Evolutionary conservation across 1,284 basidiomycete species (phyloP), one percentile per base, ranked within the genome.

Genomic region (Ceratobasidium sp.): DNA sequence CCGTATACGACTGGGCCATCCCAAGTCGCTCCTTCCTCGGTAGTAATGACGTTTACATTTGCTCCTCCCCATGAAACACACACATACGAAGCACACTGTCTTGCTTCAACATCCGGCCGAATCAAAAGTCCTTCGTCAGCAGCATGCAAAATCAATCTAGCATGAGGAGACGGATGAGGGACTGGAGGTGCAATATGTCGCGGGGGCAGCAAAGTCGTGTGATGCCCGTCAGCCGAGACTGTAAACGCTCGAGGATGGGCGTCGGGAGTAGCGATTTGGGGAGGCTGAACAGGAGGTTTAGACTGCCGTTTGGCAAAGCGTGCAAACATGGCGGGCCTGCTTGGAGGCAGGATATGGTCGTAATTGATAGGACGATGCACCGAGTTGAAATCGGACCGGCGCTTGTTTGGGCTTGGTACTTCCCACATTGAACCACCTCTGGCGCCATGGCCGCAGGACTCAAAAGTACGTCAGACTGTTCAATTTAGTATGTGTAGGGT

Each of bases 121-220:
- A 93, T 81, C 46, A 91, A 76, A 16, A 93, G 82, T 12, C 89
- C 91, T n/a, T 86, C 82, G 16, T 82, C 78, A 0, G 88, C 85
- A 2, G 84, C 84, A 52, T 88, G 78, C 34, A 93, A 74, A 8
- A 85, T 84, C 43, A 93, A 85, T 74, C 88, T 83, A 65, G 89
- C 87, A 77, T 92, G 82, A 8, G 92, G 90, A 76, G 85, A 86
- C 30, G 91, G 91, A 78, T 92, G 89, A 14, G 89, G 89, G 8
- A 90, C 79, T 0, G 91, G 85, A 3, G 90, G 88, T 30, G 91
- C 82, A 69, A 84, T 80, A 74, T 87, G 85, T 79, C 86, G 88
- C 1, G 89, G 90, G 60, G 86, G 87, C n/a, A 91, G 72, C 21
- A 28, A 52, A 6, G 45, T 34, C 1, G 45, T 48, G 52, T 64